phyloP scores from a whole-genome alignment of 2,329 filamentous ascomycete species.

The Trichoderma afroharzianum region DNA sequence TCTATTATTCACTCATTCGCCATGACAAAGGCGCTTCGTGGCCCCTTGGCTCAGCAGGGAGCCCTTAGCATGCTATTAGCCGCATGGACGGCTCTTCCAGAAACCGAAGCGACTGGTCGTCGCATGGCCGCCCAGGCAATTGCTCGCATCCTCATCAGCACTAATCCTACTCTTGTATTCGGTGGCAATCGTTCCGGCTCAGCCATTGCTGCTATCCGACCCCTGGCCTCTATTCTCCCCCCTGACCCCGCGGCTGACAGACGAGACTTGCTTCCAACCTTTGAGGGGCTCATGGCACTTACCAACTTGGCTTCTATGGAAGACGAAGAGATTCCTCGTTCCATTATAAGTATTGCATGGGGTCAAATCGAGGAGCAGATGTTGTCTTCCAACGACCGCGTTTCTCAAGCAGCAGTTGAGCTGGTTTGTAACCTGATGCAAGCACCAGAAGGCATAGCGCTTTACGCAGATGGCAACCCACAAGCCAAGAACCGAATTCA shows the following conservation, averaged over 20 bases:
- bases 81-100: slow-evolving; percentile 60
- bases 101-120: slow-evolving; percentile 44
- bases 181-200: slow-evolving; percentile 70
- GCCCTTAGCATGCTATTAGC: slow-evolving; percentile 79
- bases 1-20: slow-evolving; percentile 76
- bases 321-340: slow-evolving; percentile 58
- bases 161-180: slow-evolving; percentile 81
- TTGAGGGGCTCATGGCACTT: slow-evolving; percentile 85
- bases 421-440: slow-evolving; percentile 88
- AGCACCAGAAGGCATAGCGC: slow-evolving; percentile 59
- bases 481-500: slow-evolving; percentile 73
- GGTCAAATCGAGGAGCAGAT: slow-evolving; percentile 77
- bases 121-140: slow-evolving; percentile 73
- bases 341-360: slow-evolving; percentile 73
- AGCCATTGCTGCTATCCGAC: slow-evolving; percentile 75
- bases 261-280: slow-evolving; percentile 79
- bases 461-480: slow-evolving; percentile 65
- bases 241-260: slow-evolving; percentile 60
- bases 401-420: slow-evolving; percentile 82
- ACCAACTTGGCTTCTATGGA: slow-evolving; percentile 89
- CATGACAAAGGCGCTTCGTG: slow-evolving; percentile 68
- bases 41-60: slow-evolving; percentile 87
- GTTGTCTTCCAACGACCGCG: slow-evolving; percentile 67
- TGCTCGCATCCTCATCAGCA: slow-evolving; percentile 80
- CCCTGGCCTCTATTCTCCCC: slow-evolving; percentile 70